Percentiles rank a stretch among this genome's conserved stretches.
phyloP scores from a whole-genome alignment of 1,139 yeast species.

The Nakaseomyces glabratus region DNA sequence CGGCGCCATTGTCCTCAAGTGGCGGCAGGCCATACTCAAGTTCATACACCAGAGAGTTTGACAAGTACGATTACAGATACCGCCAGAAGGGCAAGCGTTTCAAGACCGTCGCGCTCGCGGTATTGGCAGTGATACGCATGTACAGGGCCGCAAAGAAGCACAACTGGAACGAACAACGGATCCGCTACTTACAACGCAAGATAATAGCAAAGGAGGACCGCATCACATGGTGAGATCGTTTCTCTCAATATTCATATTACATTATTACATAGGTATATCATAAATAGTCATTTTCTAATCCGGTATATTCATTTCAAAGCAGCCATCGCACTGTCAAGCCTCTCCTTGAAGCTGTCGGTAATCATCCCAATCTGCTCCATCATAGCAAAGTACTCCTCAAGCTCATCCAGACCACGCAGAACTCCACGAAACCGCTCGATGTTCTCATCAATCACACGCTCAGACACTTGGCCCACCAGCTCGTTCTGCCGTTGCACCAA shows the following conservation, averaged over 20 bases:
- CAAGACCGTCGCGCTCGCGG: conserved; percentile 25
- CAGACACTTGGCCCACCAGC: conserved; percentile 31
- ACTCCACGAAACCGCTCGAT: conserved; percentile 38
- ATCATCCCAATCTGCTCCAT: conserved; percentile 47
- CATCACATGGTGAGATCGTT: conserved; percentile 20
- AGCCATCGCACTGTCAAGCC: conserved; percentile 18
- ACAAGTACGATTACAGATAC: conserved; percentile 1
- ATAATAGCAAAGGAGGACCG: conserved; percentile 21
- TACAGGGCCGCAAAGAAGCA: conserved; percentile 19
- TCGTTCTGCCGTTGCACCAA: conserved; percentile 30
- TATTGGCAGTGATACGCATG: conserved; percentile 26
- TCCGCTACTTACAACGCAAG: conserved; percentile 24
- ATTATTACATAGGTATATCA: conserved; percentile 2
- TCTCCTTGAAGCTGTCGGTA: conserved; percentile 23
- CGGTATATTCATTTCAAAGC: conserved; percentile 16
- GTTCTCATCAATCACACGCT: conserved; percentile 36
- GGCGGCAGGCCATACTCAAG: conserved; percentile 2
- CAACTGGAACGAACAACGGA: conserved; percentile 24
- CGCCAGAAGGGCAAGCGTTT: conserved; percentile 14
- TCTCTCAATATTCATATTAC: background rate
- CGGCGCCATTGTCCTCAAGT: background rate
- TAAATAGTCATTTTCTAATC: conserved; percentile 7
- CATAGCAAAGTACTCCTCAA: conserved; percentile 58
- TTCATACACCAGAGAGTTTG: background rate
- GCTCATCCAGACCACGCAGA: conserved; percentile 42